phyloP scores from a whole-genome alignment of 177 flowering plant genomes.

The Telopea speciosissima region DNA sequence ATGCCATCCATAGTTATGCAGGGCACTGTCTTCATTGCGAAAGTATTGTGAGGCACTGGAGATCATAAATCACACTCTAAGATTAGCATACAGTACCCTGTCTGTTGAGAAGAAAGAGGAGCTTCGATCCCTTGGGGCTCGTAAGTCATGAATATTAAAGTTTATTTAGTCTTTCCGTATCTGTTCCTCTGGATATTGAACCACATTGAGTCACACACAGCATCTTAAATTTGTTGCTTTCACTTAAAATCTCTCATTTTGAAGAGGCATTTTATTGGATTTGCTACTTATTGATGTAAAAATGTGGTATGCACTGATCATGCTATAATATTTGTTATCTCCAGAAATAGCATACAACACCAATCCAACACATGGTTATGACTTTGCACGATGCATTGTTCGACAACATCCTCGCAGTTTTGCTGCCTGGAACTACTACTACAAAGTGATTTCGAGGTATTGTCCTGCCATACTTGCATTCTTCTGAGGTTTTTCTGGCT shows the following conservation, averaged over 20 bases:
- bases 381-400: slow-evolving; percentile 49
- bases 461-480: background rate
- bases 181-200: background rate
- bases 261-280: background rate
- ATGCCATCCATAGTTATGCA: slow-evolving; percentile 46
- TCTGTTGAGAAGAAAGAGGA: slow-evolving; percentile 58
- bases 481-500: too few species aligned
- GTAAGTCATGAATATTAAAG: slow-evolving; percentile 32
- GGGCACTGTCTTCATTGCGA: slow-evolving; percentile 54
- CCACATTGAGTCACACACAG: background rate
- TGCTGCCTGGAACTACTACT: slow-evolving; percentile 87
- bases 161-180: slow-evolving; percentile 2
- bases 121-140: slow-evolving; percentile 74
- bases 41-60: slow-evolving; percentile 70
- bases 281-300: background rate
- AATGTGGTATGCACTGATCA: background rate
- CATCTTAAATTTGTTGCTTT: background rate
- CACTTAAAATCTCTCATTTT: too few species aligned
- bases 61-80: slow-evolving; percentile 49
- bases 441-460: slow-evolving; percentile 62
- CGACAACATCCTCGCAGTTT: slow-evolving; percentile 66
- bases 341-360: slow-evolving; percentile 65
- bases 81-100: slow-evolving; percentile 35
- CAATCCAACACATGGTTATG: slow-evolving; percentile 61
- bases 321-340: slow-evolving; percentile 1